These are phyloP conservation scores for Diaporthe vexans DNA, from an alignment of 2,329 filamentous ascomycete genomes.

Conservation along the genomic window DNA sequence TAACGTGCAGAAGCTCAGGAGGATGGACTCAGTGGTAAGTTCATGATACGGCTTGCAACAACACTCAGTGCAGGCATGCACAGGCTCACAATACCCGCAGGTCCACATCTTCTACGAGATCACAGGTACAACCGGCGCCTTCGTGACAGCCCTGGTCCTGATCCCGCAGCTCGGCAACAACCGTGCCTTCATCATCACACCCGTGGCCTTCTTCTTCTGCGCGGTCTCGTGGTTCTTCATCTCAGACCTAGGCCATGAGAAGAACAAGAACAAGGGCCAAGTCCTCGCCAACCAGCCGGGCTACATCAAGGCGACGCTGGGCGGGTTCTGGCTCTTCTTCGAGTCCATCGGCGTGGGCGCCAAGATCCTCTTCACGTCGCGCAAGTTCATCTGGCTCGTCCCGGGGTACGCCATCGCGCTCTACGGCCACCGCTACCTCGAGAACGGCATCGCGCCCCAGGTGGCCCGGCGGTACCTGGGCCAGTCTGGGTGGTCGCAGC, in stretches of 20 bases:
- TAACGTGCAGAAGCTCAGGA: conserved; percentile 62
- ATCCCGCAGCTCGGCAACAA: conserved; percentile 65
- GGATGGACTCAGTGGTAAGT: conserved; percentile 57
- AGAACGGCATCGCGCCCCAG: conserved; percentile 62
- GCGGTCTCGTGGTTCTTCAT: conserved; percentile 62
- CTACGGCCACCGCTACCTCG: conserved; percentile 65
- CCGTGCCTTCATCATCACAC: conserved; percentile 64
- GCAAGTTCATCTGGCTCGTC: conserved; percentile 64
- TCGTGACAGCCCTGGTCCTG: conserved; percentile 63
- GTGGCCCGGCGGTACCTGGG: conserved; percentile 62
- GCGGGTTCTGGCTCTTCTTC: conserved; percentile 59
- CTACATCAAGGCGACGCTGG: conserved; percentile 54
- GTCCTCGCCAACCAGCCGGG: conserved; percentile 44
- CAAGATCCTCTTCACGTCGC: conserved; percentile 60
- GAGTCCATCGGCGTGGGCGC: conserved; percentile 61
- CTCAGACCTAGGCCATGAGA: conserved; percentile 54
- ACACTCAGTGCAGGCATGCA: too few species aligned
- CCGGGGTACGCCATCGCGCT: conserved; percentile 63
- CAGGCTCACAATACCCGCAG: background rate
- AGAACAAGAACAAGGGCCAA: conserved; percentile 41
- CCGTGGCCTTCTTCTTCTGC: conserved; percentile 60
- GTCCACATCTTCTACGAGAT: conserved; percentile 63
- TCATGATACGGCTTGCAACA: background rate
- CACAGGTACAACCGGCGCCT: conserved; percentile 62
- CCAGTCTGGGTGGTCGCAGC: conserved; percentile 63